A percentile compares a stretch with the other conserved stretches of the same genome.
phyloP scores from a whole-genome alignment of 768 basidiomycete genomes.

The Tulasnella sp. region DNA sequence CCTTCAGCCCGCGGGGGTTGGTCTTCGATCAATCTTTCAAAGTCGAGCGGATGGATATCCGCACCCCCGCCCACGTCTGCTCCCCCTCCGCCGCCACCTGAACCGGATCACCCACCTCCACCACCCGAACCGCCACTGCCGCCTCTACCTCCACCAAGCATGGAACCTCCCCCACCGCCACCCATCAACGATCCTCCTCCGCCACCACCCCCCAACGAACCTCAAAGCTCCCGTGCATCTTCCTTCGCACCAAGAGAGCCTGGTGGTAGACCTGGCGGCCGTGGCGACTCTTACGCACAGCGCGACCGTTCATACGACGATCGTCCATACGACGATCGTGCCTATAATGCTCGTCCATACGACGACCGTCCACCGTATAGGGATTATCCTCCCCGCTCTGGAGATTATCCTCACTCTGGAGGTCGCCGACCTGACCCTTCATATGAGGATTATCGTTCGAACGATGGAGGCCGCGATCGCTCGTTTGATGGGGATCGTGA shows the following conservation, averaged over 20 bases:
- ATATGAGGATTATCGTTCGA: neutral
- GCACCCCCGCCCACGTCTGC: constrained; percentile 33
- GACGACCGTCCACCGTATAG: neutral
- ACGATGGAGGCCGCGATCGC: neutral
- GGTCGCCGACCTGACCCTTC: constrained; percentile 7
- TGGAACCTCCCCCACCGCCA: constrained; percentile 20
- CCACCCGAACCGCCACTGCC: constrained; percentile 32
- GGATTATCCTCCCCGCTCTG: neutral
- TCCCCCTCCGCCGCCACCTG: constrained; percentile 32
- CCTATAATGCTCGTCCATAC: neutral
- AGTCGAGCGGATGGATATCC: neutral
- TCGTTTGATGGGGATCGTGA: neutral
- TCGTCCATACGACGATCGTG: neutral
- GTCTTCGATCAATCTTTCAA: constrained; percentile 28
- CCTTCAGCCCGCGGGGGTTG: neutral
- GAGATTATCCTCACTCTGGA: no score
- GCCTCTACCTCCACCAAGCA: constrained; percentile 30
- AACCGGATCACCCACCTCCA: constrained; percentile 18
- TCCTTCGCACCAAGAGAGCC: neutral
- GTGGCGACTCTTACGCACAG: neutral
- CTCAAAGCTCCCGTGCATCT: neutral
- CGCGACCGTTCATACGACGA: neutral
- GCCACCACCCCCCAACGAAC: neutral
- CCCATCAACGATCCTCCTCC: neutral
- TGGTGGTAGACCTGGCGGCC: neutral